Evolutionary conservation across 441 rosid genomes (phyloP), one percentile per base, ranked within the genome.

Genomic region (Aleurites moluccanus): DNA sequence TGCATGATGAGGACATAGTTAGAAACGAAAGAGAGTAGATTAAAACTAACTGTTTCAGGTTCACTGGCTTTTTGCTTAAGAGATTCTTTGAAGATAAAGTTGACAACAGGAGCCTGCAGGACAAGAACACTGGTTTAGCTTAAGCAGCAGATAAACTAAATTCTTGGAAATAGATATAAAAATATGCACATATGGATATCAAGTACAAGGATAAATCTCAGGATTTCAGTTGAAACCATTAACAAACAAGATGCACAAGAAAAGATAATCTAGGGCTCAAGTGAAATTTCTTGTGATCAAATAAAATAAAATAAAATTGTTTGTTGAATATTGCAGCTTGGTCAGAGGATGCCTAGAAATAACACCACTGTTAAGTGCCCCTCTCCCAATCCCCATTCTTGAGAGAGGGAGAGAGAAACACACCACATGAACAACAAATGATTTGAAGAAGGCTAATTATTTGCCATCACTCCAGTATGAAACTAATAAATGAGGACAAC

Each of bases 11-110:
- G 69, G 49, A 67, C 18, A 30, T 72, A 69, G 73, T 23, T 67
- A 69, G 25, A 70, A 69, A 79, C 21, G 21, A 28, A 16, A 52
- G 7, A 20, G 57, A 35, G 69, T 42, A 67, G 59, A 66, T 49
- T 49, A 75, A 59, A 59, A 80, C 93, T 85, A 30, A 92, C 98
- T 20, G 88, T 85, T 61, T 93, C 96, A 70, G 97, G 88, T 74
- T 93, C 92, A 67, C 97, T 92, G 72, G 81, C 81, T 82, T 96
- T 96, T 68, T 86, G 90, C 86, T 96, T 96, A 71, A 93, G 90
- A 77, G 99, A 89, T 79, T 84, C 87, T 74, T 82, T 90, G 75
- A 96, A 87, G 67, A 92, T 85, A 80, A 86, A 83, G 85, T 84
- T 91, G 83, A 92, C 92, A 76, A 83, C 85, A 67, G 92, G 93